phyloP scores from a whole-genome alignment of 306 rosid genomes.

The Lupinus albus region DNA sequence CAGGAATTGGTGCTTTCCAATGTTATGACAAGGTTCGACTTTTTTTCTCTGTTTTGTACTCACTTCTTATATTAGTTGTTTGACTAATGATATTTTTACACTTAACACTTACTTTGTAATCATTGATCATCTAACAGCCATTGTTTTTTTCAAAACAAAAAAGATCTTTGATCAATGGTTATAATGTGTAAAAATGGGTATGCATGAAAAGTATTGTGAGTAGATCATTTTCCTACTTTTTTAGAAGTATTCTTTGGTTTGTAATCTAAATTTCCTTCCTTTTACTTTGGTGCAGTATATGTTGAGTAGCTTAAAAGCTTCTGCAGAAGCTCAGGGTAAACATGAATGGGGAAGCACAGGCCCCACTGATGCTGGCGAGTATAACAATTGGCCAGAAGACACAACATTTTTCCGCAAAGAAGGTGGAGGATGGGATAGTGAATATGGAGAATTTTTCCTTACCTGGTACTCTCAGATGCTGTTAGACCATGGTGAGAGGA shows the following conservation, averaged over 20 bases:
- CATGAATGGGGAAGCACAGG: conserved; percentile 93
- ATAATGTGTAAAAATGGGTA: too few relatives aligned
- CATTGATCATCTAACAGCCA: too few relatives aligned
- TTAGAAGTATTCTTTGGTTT: background rate
- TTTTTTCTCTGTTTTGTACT: background rate
- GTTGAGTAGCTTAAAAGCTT: conserved; percentile 77
- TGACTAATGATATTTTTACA: too few relatives aligned
- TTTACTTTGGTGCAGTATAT: conserved; percentile 63
- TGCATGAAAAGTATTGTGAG: too few relatives aligned
- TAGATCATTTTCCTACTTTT: background rate
- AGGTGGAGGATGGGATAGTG: conserved; percentile 80
- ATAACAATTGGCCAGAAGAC: conserved; percentile 98
- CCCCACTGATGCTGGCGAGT: conserved; percentile 96
- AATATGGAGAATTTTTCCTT: conserved; percentile 89
- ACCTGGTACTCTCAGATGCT: conserved; percentile 91
- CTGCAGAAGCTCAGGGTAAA: conserved; percentile 75
- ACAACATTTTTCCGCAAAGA: conserved; percentile 79
- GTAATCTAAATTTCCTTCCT: background rate
- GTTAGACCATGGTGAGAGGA: conserved; percentile 85
- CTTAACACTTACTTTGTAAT: too few relatives aligned
- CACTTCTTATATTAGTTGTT: too few relatives aligned
- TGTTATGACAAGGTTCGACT: conserved; percentile 79
- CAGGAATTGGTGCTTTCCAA: conserved; percentile 97
- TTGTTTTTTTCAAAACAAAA: too few relatives aligned
- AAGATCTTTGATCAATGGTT: too few relatives aligned